Evolutionary conservation across 2,329 filamentous ascomycete genomes (phyloP).

Genomic region (Ophiocordyceps unilateralis): DNA sequence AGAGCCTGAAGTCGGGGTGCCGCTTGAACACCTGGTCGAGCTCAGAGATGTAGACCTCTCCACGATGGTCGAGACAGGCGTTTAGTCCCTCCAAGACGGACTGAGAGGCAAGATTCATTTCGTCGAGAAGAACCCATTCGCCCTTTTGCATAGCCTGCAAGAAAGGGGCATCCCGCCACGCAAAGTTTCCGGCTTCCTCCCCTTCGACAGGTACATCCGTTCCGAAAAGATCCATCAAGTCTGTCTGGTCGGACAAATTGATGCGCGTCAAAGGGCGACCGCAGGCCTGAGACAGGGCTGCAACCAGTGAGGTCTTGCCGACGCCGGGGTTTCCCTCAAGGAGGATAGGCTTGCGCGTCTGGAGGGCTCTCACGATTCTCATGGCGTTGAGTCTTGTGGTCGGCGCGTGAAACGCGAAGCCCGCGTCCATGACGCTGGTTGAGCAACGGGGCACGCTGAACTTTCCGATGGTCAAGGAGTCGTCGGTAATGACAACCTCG

Average conservation of each 20-base stretch:
- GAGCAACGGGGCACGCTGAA: conserved; percentile 47
- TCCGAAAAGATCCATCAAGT: conserved; percentile 92
- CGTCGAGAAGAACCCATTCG: conserved; percentile 90
- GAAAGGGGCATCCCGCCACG: conserved; percentile 92
- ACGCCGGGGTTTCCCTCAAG: conserved; percentile 96
- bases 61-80: conserved; percentile 88
- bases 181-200: conserved; percentile 77
- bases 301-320: conserved; percentile 87
- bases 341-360: conserved; percentile 78
- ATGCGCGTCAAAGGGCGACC: conserved; percentile 78
- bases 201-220: conserved; percentile 92
- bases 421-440: conserved; percentile 17
- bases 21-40: conserved; percentile 85
- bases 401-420: conserved; percentile 60
- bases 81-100: conserved; percentile 93
- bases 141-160: conserved; percentile 91
- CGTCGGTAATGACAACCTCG: conserved; percentile 33
- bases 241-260: conserved; percentile 94
- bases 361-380: conserved; percentile 75
- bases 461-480: conserved; percentile 47
- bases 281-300: conserved; percentile 63
- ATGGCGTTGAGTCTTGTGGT: conserved; percentile 84
- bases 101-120: conserved; percentile 97
- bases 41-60: conserved; percentile 89
- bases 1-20: conserved; percentile 81